These are phyloP conservation scores for Poteriospumella lacustris DNA, from an alignment of 108 stramenopile genomes.

Conservation along the genomic window DNA sequence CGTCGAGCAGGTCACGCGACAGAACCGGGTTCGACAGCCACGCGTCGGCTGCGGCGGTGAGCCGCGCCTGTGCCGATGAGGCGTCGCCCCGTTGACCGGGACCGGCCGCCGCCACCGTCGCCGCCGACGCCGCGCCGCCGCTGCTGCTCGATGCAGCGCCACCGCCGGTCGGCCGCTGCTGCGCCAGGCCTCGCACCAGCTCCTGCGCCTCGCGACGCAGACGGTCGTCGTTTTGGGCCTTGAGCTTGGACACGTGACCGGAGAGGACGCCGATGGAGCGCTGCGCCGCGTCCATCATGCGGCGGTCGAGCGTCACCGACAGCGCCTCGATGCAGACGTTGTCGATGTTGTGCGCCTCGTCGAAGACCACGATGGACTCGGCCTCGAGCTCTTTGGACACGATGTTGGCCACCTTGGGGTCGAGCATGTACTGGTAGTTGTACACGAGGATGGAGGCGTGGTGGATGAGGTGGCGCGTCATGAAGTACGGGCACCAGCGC, in stretches of 20 bases:
- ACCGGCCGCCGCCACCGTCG: conserved; percentile 1
- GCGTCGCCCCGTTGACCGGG: background rate
- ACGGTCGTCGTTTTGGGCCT: conserved; percentile 70
- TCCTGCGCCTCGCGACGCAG: conserved; percentile 86
- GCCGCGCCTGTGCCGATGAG: background rate
- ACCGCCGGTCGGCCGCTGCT: conserved; percentile 52
- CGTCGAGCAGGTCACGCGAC: conserved; percentile 71
- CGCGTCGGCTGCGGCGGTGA: conserved; percentile 30
- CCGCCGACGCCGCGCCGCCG: background rate
- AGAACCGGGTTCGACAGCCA: conserved; percentile 45
- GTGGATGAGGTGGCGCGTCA: conserved; percentile 89
- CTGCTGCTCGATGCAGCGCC: conserved; percentile 59
- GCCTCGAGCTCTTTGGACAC: conserved; percentile 78
- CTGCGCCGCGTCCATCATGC: conserved; percentile 81
- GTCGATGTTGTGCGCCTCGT: conserved; percentile 98
- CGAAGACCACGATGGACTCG: conserved; percentile 94
- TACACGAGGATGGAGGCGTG: conserved; percentile 95
- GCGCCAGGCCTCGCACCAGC: conserved; percentile 45
- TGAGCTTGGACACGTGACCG: conserved; percentile 73
- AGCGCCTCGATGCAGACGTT: conserved; percentile 98
- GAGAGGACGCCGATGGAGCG: conserved; percentile 72
- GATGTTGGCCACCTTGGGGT: conserved; percentile 78
- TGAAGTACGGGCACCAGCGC: conserved; percentile 96
- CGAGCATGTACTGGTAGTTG: conserved; percentile 99
- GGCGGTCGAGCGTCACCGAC: conserved; percentile 80